Conservation (phyloP, 495 filamentous ascomycete species). For the Astrothelium macrocarpum region DNA sequence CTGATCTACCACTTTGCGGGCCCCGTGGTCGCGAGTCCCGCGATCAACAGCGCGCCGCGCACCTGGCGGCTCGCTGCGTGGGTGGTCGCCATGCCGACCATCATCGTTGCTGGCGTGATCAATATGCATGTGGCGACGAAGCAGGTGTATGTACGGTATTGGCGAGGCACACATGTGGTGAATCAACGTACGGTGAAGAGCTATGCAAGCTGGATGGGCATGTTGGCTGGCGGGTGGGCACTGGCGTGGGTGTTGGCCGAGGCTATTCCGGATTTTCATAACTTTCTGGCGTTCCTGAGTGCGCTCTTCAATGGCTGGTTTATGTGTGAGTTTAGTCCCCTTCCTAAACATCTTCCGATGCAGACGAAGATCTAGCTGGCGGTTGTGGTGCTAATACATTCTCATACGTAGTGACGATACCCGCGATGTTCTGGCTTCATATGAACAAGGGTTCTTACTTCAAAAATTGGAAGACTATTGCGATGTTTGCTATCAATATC, state of each 20-base stretch:
- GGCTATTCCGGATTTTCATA: conserved; percentile 27
- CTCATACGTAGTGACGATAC: not conserved
- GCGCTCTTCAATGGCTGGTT: conserved; percentile 20
- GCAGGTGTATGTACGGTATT: conserved; percentile 23
- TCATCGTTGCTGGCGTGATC: conserved; percentile 61
- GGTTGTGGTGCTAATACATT: not conserved
- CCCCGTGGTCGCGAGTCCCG: conserved; percentile 52
- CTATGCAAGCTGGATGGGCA: conserved; percentile 23
- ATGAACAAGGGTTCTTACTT: conserved; percentile 7
- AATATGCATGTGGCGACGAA: conserved; percentile 54
- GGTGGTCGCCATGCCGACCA: conserved; percentile 67
- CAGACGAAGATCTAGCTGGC: not conserved
- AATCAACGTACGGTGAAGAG: conserved; percentile 18
- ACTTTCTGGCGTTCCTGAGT: conserved; percentile 28
- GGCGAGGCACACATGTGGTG: conserved; percentile 15
- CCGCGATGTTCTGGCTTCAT: conserved; percentile 9
- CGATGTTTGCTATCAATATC: not conserved
- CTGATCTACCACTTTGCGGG: conserved; percentile 70
- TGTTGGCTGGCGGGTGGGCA: conserved; percentile 20
- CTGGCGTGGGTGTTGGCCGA: conserved; percentile 27
- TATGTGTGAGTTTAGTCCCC: not conserved
- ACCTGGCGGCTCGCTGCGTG: conserved; percentile 63
- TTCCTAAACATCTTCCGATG: not conserved
- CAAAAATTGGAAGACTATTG: conserved; percentile 5
- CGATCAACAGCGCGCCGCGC: conserved; percentile 52